Evolutionary conservation across 106 monocot genomes (phyloP).

Genomic region (Allium fistulosum): DNA sequence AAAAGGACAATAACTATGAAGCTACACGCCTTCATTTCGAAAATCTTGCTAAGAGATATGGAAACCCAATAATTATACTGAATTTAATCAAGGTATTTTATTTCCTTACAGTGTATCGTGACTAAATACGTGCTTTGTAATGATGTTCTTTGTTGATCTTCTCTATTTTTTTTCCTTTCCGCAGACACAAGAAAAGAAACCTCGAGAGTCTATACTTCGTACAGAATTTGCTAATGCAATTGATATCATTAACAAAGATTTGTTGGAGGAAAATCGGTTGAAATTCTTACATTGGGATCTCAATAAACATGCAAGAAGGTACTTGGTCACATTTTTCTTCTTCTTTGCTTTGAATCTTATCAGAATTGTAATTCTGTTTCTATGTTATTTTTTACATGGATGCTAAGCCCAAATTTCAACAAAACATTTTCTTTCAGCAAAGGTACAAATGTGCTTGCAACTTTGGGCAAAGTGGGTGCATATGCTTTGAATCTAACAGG

Average conservation of each 20-base stretch:
- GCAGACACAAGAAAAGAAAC: slow-evolving; percentile 67
- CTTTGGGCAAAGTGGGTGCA: slow-evolving; percentile 54
- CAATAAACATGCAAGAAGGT: slow-evolving; percentile 70
- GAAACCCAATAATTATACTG: slow-evolving; percentile 72
- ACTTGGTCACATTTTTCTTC: not conserved
- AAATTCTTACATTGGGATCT: slow-evolving; percentile 72
- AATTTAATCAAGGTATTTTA: slow-evolving; percentile 75
- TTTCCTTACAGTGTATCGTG: not conserved
- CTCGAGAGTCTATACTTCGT: slow-evolving; percentile 79
- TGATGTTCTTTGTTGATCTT: not conserved
- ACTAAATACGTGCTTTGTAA: not conserved
- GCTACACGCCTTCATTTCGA: slow-evolving; percentile 97
- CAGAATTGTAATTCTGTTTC: slow-evolving; percentile 3
- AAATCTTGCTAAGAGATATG: slow-evolving; percentile 81
- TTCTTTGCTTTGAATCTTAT: not conserved
- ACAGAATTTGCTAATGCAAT: slow-evolving; percentile 74
- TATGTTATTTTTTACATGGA: not conserved
- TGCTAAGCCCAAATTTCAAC: not conserved
- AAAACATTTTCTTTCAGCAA: slow-evolving; percentile 29
- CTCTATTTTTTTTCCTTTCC: not conserved
- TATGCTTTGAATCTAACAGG: slow-evolving; percentile 62
- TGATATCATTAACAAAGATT: slow-evolving; percentile 58
- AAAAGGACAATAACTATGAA: slow-evolving; percentile 64
- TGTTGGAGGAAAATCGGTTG: slow-evolving; percentile 36
- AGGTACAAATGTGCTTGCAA: slow-evolving; percentile 52